Evolutionary conservation across 2,329 filamentous ascomycete genomes (phyloP).

Genomic region (Colletotrichum liriopes): DNA sequence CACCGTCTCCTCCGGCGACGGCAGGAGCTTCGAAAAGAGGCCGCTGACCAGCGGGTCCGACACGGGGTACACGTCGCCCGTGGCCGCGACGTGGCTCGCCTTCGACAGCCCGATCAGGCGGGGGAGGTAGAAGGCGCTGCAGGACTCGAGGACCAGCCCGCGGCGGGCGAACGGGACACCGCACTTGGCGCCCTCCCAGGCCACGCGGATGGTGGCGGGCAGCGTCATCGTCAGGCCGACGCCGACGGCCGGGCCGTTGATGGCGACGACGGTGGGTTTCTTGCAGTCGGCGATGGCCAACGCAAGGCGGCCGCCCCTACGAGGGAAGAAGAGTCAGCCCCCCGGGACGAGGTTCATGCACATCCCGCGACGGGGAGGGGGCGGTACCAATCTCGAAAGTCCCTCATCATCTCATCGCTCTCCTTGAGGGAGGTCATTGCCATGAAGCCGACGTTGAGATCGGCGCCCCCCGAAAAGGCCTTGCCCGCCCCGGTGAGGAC

Average conservation of each 20-base stretch:
- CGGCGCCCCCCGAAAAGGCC: background rate
- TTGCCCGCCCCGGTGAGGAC: constrained; percentile 1
- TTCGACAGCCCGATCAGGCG: constrained; percentile 76
- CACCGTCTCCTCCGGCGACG: constrained; percentile 76
- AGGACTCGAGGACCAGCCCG: constrained; percentile 81
- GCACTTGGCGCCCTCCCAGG: constrained; percentile 73
- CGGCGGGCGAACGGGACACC: constrained; percentile 83
- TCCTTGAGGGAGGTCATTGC: background rate
- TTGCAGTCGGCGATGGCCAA: constrained; percentile 70
- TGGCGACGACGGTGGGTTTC: constrained; percentile 72
- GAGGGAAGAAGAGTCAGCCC: constrained; percentile 48
- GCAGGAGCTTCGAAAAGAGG: constrained; percentile 76
- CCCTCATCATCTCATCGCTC: background rate
- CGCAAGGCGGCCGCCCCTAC: constrained; percentile 67
- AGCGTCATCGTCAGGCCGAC: constrained; percentile 75
- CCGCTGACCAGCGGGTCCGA: constrained; percentile 66
- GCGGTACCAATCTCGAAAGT: constrained; percentile 7
- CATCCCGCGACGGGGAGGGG: background rate
- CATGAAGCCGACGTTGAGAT: constrained; percentile 2
- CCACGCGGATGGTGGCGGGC: constrained; percentile 68
- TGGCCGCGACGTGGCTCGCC: constrained; percentile 77
- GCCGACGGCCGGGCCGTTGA: constrained; percentile 73
- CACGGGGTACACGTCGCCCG: constrained; percentile 72
- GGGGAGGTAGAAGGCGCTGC: constrained; percentile 80
- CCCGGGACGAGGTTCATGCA: background rate